phyloP scores from a whole-genome alignment of 495 filamentous ascomycete species.

The Podospora fimiseda region DNA sequence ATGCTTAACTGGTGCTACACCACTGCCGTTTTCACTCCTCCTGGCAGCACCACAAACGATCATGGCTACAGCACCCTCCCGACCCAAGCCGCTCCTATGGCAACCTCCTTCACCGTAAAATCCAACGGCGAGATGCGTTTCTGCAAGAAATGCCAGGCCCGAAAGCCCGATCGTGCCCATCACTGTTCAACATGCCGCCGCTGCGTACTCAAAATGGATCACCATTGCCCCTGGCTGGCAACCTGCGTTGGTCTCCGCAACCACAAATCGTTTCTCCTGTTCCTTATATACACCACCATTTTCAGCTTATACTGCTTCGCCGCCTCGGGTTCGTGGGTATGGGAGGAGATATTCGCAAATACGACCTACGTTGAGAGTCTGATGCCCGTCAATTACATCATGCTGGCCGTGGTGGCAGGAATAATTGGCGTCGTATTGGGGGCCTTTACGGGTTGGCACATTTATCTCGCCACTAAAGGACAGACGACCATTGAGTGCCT shows the following conservation, averaged over 20 bases:
- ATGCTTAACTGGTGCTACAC: slow-evolving; percentile 85
- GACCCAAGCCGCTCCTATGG: slow-evolving; percentile 39
- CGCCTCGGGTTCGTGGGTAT: slow-evolving; percentile 70
- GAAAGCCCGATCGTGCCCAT: slow-evolving; percentile 92
- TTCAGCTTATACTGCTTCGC: slow-evolving; percentile 80
- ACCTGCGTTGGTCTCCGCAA: slow-evolving; percentile 91
- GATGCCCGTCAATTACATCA: slow-evolving; percentile 84
- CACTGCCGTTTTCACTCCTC: slow-evolving; percentile 83
- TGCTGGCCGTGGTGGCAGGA: slow-evolving; percentile 77
- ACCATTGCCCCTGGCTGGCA: slow-evolving; percentile 97
- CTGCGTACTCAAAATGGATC: slow-evolving; percentile 98
- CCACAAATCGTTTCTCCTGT: slow-evolving; percentile 92
- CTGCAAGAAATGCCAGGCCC: slow-evolving; percentile 93
- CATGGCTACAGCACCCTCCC: slow-evolving; percentile 48
- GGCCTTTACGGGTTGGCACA: slow-evolving; percentile 91
- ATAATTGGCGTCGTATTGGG: slow-evolving; percentile 85
- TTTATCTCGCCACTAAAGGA: slow-evolving; percentile 67
- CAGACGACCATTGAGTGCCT: slow-evolving; percentile 93
- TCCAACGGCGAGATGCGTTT: slow-evolving; percentile 77
- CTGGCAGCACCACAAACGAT: slow-evolving; percentile 57
- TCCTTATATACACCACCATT: slow-evolving; percentile 82
- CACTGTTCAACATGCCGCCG: slow-evolving; percentile 90
- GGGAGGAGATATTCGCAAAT: slow-evolving; percentile 67
- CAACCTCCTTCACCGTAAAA: slow-evolving; percentile 82
- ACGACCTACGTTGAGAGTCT: slow-evolving; percentile 54